Base-by-base conservation (phyloP, 2,329 filamentous ascomycete genomes). In the Penicillium concentricum region DNA sequence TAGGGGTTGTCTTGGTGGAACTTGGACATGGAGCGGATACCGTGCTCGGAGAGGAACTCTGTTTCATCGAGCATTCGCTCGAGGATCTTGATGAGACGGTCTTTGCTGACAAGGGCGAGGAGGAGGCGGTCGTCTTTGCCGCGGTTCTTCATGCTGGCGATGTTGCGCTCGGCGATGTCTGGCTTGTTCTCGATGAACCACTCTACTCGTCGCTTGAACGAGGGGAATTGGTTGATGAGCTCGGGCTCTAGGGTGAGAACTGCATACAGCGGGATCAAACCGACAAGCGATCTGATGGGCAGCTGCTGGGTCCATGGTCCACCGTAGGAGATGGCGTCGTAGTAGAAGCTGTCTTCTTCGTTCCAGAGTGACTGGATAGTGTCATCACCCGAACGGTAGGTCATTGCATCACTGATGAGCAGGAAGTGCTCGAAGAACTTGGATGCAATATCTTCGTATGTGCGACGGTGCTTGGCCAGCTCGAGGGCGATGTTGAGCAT, bases 351-450 rank as follows among this genome's bases (percentile, higher is more conserved):
- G 51, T 97, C 93, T 61, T 96, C 85, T 28, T 97, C 92, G 69
- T 97, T 97, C 93, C 93, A 97, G 8, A 97, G 79, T 34, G 92
- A 96, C 54, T 66, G 58, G 69, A 91, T 86, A 67, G 94, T 90
- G 64, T 85, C 71, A 79, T 87, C 78, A 76, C 87, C 76, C 75
- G 82, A 66, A 78, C 91, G 88, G 82, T 89, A 92, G 0, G 89
- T 91, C 93, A 97, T 97, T 56, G 93, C 94, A 77, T 97, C 94
- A 70, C 91, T 95, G 74, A 97, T 97, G 74, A 97, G 87, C 70
- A 97, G 90, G 77, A 97, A 97, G 71, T 97, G 94, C 78, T 97
- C 94, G 69, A 97, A 97, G 81, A 97, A 97, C 76, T 97, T 97
- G 49, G 92, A 95, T 2, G 93, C 92, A 79, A 97, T 87, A 70